Base-by-base conservation (phyloP, 768 basidiomycete species). In the Pleurotus citrinopileatus region DNA sequence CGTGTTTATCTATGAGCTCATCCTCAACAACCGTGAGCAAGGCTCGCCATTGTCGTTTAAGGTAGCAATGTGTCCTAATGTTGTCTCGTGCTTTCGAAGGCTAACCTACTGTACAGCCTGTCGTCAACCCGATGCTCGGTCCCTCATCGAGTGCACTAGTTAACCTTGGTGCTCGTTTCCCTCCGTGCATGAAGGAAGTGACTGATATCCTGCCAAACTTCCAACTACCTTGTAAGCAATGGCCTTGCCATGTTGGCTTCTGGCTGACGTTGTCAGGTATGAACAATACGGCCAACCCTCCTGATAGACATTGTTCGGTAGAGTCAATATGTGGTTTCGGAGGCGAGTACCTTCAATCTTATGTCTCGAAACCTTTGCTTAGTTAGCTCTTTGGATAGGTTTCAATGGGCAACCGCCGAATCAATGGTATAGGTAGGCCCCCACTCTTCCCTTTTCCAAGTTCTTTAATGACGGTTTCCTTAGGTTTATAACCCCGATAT, bases 261-360 rank as follows among this genome's bases (percentile, higher is more conserved):
- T 27, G 20, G 23, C 26, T 46, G 19, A 51, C 20, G 48, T 45
- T 34, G 13, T 9, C 27, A 86, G 91, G 92, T 65, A 71, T 92
- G 58, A 92, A 92, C 63, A 85, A 94, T 64, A 93, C 90, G 1
- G 84, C 84, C 22, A 94, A 91, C 60, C 90, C 93, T 7, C 80
- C 84, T 2, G 79, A 80, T 26, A 68, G 67, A 9, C 63, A 86
- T 1, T 98, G 96, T 62, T 74, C 89, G 0, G 72, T 98, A 3
- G 87, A 88, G 62, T 80, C 86, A 1, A 74, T 97, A 5, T 99
- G 96, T 69, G 93, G 89, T 3, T 95, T 94, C 66, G 94, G 94
- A 48, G 91, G 92, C 70, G 57, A n/a, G n/a, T n/a, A n/a, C n/a
- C n/a, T n/a, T n/a, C n/a, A n/a, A n/a, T n/a, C n/a, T n/a, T n/a